Evolutionary conservation across 805 yeast genomes (phyloP).

Genomic region (Naumovozyma dairenensis): DNA sequence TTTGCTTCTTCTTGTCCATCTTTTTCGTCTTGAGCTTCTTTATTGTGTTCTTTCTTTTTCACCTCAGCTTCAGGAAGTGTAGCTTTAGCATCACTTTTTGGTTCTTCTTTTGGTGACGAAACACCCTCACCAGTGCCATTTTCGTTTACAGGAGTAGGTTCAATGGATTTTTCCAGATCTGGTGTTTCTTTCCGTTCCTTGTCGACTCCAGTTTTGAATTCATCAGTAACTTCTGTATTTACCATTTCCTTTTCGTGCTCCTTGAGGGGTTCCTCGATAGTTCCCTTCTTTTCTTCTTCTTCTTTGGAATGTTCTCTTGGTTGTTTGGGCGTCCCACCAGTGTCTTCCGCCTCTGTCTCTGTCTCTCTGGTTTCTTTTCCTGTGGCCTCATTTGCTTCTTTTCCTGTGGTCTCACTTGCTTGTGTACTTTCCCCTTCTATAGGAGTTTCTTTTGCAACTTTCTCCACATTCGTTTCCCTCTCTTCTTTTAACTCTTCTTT

Average conservation of each 20-base stretch:
- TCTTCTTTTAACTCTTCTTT: neutral
- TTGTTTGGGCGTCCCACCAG: neutral
- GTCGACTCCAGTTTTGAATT: constrained; percentile 1
- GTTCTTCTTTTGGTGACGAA: constrained; percentile 5
- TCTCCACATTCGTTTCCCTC: constrained; percentile 1
- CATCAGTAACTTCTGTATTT: too few relatives aligned
- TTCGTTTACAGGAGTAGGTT: neutral
- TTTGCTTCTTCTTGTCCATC: constrained; percentile 3
- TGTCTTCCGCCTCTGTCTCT: constrained; percentile 9
- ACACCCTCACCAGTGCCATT: constrained; percentile 1
- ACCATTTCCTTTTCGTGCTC: constrained; percentile 9
- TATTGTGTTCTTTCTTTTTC: constrained; percentile 3
- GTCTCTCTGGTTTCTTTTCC: constrained; percentile 8
- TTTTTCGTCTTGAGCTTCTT: constrained; percentile 6
- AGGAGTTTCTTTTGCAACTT: constrained; percentile 1
- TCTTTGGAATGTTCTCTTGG: too few relatives aligned
- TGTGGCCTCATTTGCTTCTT: constrained; percentile 9
- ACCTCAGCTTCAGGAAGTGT: constrained; percentile 1
- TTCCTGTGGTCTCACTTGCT: constrained; percentile 7
- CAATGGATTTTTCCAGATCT: neutral
- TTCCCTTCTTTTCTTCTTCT: constrained; percentile 9
- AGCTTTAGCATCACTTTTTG: constrained; percentile 3
- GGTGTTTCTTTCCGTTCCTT: constrained; percentile 4
- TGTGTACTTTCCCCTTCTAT: constrained; percentile 2
- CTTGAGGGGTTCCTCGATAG: constrained; percentile 9